These are phyloP conservation scores for Botrytis fragariae DNA, from an alignment of 2,329 filamentous ascomycete species.

Conservation along the genomic window DNA sequence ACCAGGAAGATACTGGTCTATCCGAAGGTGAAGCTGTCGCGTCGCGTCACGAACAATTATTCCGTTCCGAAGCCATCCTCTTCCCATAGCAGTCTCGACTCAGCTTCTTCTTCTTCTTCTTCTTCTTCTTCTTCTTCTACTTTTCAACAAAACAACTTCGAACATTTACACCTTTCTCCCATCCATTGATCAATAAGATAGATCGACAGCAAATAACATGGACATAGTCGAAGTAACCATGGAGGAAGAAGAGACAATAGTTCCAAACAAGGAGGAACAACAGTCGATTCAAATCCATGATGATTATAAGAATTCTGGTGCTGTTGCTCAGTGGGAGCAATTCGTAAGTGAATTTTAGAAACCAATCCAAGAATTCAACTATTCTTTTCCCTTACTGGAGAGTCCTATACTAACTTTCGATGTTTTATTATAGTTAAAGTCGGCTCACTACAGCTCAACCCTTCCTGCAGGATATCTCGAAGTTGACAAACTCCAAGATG, in stretches of 20 bases:
- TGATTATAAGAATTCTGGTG: background rate
- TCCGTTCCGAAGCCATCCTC: background rate
- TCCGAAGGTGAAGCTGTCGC: background rate
- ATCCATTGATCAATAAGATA: background rate
- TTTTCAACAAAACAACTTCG: background rate
- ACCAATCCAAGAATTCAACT: background rate
- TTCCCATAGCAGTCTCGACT: background rate
- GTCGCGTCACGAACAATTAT: background rate
- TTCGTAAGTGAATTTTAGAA: background rate
- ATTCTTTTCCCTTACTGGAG: background rate
- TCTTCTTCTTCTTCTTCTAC: background rate
- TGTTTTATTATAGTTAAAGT: background rate
- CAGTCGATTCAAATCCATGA: background rate
- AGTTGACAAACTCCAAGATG: background rate
- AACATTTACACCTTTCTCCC: background rate
- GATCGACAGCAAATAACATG: background rate
- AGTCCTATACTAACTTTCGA: background rate
- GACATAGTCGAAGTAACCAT: background rate
- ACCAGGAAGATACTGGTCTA: background rate
- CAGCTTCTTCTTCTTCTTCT: background rate
- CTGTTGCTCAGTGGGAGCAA: background rate
- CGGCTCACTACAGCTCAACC: background rate
- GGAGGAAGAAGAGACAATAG: too few relatives aligned
- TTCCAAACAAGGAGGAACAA: background rate
- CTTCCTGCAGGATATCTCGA: background rate